phyloP scores from a whole-genome alignment of 208 protist genomes.

The Herpetomonas tarakana region DNA sequence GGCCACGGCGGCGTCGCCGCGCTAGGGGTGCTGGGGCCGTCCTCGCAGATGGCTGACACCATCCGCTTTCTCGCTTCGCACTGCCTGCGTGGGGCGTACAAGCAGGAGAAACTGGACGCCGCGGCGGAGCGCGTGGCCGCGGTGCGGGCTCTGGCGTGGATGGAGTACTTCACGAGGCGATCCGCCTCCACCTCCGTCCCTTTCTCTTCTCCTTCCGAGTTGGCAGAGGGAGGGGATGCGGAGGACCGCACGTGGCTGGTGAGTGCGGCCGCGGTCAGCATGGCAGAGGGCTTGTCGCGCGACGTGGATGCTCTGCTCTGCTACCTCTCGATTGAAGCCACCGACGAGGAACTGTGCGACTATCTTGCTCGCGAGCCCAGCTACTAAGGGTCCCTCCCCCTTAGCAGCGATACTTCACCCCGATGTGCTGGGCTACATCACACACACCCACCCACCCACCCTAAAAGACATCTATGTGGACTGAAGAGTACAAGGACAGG shows the following conservation, averaged over 20 bases:
- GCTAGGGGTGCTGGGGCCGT: slow-evolving; percentile 22
- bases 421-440: too few relatives aligned
- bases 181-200: neutral
- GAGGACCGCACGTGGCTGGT: neutral
- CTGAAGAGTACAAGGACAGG: too few relatives aligned
- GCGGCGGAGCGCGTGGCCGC: slow-evolving; percentile 7
- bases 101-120: too few relatives aligned
- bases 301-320: slow-evolving; percentile 54
- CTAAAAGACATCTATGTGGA: too few relatives aligned
- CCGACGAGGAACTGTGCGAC: slow-evolving; percentile 34
- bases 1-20: too few relatives aligned
- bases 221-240: too few relatives aligned
- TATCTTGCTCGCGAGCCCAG: slow-evolving; percentile 34
- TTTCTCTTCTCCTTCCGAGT: neutral
- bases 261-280: slow-evolving; percentile 26
- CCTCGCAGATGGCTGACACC: slow-evolving; percentile 11
- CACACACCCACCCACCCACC: too few relatives aligned
- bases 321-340: slow-evolving; percentile 51
- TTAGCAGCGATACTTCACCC: too few relatives aligned
- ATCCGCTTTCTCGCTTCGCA: slow-evolving; percentile 14
- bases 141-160: slow-evolving; percentile 66
- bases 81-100: neutral
- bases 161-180: slow-evolving; percentile 42
- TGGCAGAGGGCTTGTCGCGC: slow-evolving; percentile 35
- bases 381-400: slow-evolving; percentile 3